Base-by-base conservation (phyloP, 768 basidiomycete species). In the Lentinus brumalis region DNA sequence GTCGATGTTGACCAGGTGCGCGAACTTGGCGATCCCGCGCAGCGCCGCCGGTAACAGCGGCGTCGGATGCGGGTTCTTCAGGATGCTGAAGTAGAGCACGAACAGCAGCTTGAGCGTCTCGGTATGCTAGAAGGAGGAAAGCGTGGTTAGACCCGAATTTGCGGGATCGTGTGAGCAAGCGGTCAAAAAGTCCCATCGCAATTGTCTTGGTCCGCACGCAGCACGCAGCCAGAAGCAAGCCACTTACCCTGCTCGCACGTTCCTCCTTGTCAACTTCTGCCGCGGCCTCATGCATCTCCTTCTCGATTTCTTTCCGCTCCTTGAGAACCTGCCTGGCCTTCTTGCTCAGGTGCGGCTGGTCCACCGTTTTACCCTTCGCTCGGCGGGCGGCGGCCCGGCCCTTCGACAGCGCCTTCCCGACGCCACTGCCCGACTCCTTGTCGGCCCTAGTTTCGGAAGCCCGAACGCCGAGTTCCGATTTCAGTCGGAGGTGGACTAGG, bases 21-120 rank as follows among this genome's bases (percentile, higher is more conserved):
- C 90, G 70, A 93, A 98, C 76, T 86, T 88, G 3, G 95, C 87
- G 68, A 98, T 91, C 62, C 97, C 97, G 69, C 90, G 88, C 64
- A 99, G 80, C 45, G 95, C 96, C 35, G 91, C 84, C 21, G 94
- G 88, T 14, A 98, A 81, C 9, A 98, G 81, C 16, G 87, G 84
- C 1, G 91, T 91, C 35, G 89, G 86, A 26, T 78, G 80, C 11
- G 92, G 86, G 71, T 86, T 87, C 76, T 98, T 99, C 66, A 99
- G 80, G 67, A 98, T 91, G 63, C 91, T 88, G 77, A 99, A 98
- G 78, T 99, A 99, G 50, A 99, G 81, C 16, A 94, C 94, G 74
- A 99, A 99, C 50, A 98, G 82, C 64, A 98, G 87, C 74, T 99
- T 98, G 66, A 99, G 82, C 53, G 96, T 98, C 79, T 99, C 97